Evolutionary conservation across 2,329 filamentous ascomycete genomes (phyloP), one percentile per base, ranked within the genome.

Genomic region (Claviceps maximensis): DNA sequence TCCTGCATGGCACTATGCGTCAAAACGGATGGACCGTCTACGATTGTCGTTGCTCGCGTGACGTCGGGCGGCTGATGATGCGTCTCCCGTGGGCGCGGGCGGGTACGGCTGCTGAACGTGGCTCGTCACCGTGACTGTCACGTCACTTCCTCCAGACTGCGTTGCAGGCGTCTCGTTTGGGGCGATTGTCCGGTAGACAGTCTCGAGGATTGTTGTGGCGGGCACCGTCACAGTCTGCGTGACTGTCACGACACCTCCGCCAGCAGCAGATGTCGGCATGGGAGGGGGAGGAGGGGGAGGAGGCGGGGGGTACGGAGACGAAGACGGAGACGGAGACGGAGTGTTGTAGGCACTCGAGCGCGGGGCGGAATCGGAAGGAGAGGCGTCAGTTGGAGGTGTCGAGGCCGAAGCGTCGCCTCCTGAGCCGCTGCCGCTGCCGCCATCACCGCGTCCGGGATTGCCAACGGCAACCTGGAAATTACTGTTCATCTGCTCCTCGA

Each of bases 381-480:
- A 4, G n/a, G 1, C 21, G 36, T 12, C 15, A 38, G 27, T 40
- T 10, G 51, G 15, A 21, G 52, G 25, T 17, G 33, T 47, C 29
- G 41, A 23, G 23, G 9, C 52, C 8, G 47, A 6, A 6, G 47
- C 52, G 21, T 21, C 55, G 12, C 57, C 57, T 6, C 57, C 58
- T 6, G 58, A 52, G 17, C 27, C 38, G 41, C 36, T 55, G 13
- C 58, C 57, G 29, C 29, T 9, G 29, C 29, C 29, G 29, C 29
- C 29, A 9, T n/a, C n/a, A n/a, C n/a, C n/a, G n/a, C n/a, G n/a
- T 12, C 59, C 53, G 17, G 54, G 44, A 44, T 54, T 62, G 40
- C 65, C 60, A 23, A 75, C 65, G 36, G 65, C 58, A 52, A 79
- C 73, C 50, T 72, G 64, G 58, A 72, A 78, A 60, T 70, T 68